Evolutionary conservation across 345 rosid genomes (phyloP), one percentile per base, ranked within the genome.

Genomic region (Salix viminalis): DNA sequence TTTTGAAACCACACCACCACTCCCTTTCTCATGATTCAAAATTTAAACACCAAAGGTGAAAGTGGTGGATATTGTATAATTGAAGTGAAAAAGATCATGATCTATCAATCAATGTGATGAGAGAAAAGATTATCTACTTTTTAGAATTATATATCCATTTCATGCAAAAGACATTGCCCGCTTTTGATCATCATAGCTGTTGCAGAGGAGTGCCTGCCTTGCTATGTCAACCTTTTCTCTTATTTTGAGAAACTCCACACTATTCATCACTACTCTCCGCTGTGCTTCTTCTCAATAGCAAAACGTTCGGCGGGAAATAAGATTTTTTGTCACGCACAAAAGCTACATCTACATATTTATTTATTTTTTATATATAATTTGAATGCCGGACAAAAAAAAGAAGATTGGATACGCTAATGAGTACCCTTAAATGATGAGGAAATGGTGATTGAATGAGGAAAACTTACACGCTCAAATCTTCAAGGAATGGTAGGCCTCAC

Each of bases 21-120:
- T 56, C 28, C 28, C 62, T 41, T 30, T 62, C 50, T 65, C 68
- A 66, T 76, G 65, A 75, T 79, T 81, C 83, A 79, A 83, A 83
- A 28, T 75, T 84, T 76, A 77, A 82, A 21, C 30, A 75, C 62
- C 69, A 72, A 70, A 75, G 65, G 73, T 75, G 72, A 71, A 76
- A 81, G 72, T 46, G 32, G 79, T 44, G 16, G 23, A 21, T 19
- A 4, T 58, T 54, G 23, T 66, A 83, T 75, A 71, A 77, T 78
- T 83, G 85, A 80, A 81, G 87, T 71, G 81, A 81, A 79, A 83
- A 82, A 80, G 83, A 78, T 80, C 72, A 85, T 85, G 74, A 87
- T 87, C 87, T 76, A 76, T 83, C 87, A 83, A 87, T 87, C 85
- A 83, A 79, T 82, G 65, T 70, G 79, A 78, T 71, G 75, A 74